These are phyloP conservation scores for Stentor coeruleus DNA, from an alignment of 73 alveolate genomes.

Conservation along the genomic window DNA sequence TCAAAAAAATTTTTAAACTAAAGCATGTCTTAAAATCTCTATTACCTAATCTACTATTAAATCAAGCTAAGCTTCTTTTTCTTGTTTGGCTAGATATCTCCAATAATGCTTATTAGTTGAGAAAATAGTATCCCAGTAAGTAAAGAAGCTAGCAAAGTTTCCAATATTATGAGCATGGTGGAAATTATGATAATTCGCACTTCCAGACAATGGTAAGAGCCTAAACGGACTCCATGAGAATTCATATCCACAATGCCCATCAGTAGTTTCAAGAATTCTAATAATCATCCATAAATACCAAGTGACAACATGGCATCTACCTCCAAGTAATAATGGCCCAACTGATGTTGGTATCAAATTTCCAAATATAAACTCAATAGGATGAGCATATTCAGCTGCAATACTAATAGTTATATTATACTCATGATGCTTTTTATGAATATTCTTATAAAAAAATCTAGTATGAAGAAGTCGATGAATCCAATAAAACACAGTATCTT, in stretches of 20 bases:
- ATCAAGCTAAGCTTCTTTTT: constrained; percentile 10
- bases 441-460: constrained; percentile 38
- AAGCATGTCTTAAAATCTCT: no score
- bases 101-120: constrained; percentile 48
- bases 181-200: constrained; percentile 64
- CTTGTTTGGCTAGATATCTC: constrained; percentile 1
- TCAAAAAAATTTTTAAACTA: not conserved
- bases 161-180: constrained; percentile 79
- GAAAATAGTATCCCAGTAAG: constrained; percentile 64
- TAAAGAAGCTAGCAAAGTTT: constrained; percentile 55
- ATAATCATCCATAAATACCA: constrained; percentile 41
- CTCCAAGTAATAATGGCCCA: constrained; percentile 53
- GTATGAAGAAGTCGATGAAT: constrained; percentile 62
- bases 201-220: constrained; percentile 59
- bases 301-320: constrained; percentile 58
- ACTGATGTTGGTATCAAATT: constrained; percentile 42
- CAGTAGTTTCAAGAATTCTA: constrained; percentile 59
- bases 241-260: constrained; percentile 88
- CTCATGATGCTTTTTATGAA: constrained; percentile 72
- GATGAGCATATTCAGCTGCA: constrained; percentile 74
- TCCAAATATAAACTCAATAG: constrained; percentile 47
- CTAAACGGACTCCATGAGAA: constrained; percentile 69
- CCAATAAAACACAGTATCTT: constrained; percentile 60
- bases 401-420: constrained; percentile 54
- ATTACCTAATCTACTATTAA: not conserved